Percentiles rank a stretch among this genome's conserved stretches.
These are phyloP conservation scores for Epichloe brachyelytri DNA, from an alignment of 2,329 filamentous ascomycete genomes.

Conservation along the genomic window DNA sequence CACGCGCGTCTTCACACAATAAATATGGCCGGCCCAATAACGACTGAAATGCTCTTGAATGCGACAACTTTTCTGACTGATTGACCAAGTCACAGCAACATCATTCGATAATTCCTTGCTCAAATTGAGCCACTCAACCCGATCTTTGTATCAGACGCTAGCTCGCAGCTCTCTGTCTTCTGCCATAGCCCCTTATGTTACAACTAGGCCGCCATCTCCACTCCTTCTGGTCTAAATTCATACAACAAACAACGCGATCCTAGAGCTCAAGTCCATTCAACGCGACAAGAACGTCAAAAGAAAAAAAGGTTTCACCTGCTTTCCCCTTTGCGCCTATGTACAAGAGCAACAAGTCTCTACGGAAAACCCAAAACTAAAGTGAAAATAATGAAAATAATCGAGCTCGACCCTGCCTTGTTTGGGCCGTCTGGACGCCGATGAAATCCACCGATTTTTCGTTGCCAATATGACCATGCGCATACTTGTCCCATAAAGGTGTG, in stretches of 20 bases:
- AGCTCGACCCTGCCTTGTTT: neutral
- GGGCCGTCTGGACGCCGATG: neutral
- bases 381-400: neutral
- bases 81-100: neutral
- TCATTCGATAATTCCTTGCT: neutral
- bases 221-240: slow-evolving; percentile 1
- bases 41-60: too few relatives aligned
- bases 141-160: neutral
- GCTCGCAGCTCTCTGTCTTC: neutral
- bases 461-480: neutral
- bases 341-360: slow-evolving; percentile 1
- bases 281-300: neutral
- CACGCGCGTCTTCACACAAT: too few relatives aligned
- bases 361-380: neutral
- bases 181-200: slow-evolving; percentile 1
- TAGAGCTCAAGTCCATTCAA: neutral
- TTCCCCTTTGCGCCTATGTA: slow-evolving; percentile 2
- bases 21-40: too few relatives aligned
- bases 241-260: slow-evolving; percentile 1
- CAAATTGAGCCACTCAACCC: neutral
- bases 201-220: neutral
- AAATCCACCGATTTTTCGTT: neutral
- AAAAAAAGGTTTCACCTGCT: slow-evolving; percentile 1
- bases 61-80: too few relatives aligned
- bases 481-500: neutral